A percentile compares a stretch with the other conserved stretches of the same genome.
Conservation (phyloP, 1,284 basidiomycete species). For the Ustilago cynodontis region DNA sequence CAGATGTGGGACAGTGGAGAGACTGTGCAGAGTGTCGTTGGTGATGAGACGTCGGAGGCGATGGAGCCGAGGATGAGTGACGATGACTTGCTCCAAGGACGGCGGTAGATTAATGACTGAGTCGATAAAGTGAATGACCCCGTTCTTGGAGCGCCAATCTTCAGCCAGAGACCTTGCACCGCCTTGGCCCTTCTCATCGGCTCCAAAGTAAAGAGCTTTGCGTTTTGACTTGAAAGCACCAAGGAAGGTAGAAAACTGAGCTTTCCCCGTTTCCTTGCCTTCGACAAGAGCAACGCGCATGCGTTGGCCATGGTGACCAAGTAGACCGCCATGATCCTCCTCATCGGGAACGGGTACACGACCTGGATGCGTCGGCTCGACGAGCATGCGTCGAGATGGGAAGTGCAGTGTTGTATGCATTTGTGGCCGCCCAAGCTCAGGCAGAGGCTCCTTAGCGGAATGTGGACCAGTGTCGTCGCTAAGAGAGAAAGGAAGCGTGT, state of each 20-base stretch:
- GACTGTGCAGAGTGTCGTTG: conserved; percentile 60
- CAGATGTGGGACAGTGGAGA: conserved; percentile 74
- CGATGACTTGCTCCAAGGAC: conserved; percentile 73
- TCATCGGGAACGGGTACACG: conserved; percentile 64
- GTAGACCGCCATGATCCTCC: conserved; percentile 75
- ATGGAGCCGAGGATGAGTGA: conserved; percentile 58
- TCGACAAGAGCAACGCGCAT: conserved; percentile 74
- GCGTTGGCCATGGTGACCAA: conserved; percentile 85
- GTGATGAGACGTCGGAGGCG: conserved; percentile 64
- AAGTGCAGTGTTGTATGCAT: conserved; percentile 68
- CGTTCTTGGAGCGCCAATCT: conserved; percentile 74
- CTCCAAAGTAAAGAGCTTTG: conserved; percentile 73
- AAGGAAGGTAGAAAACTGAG: background rate
- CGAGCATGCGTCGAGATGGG: conserved; percentile 86
- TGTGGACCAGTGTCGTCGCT: conserved; percentile 73
- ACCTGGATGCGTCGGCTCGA: conserved; percentile 72
- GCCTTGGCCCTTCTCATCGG: conserved; percentile 79
- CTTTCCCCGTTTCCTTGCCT: conserved; percentile 30
- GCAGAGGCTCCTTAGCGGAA: conserved; percentile 77
- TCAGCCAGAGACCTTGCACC: conserved; percentile 73
- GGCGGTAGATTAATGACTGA: conserved; percentile 82
- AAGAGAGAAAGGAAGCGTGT: conserved; percentile 74
- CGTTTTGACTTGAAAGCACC: conserved; percentile 9
- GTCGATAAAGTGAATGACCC: conserved; percentile 81
- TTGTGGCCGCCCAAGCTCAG: conserved; percentile 67